phyloP scores from a whole-genome alignment of 2,329 filamentous ascomycete genomes.

The Clarireedia paspali region DNA sequence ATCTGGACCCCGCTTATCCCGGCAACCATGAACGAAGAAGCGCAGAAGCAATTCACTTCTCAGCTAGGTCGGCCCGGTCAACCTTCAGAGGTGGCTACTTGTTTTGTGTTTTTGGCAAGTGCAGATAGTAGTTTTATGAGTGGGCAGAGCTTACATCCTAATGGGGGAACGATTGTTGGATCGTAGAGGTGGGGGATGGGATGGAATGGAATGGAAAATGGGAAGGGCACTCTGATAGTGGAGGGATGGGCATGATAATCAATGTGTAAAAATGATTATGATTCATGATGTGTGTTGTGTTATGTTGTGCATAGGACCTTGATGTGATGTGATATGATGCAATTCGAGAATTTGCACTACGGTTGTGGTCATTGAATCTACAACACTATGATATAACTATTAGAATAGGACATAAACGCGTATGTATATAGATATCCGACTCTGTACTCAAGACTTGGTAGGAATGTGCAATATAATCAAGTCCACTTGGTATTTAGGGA shows the following conservation, averaged over 20 bases:
- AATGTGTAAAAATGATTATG: no score
- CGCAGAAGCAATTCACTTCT: conserved; percentile 63
- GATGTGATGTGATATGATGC: no score
- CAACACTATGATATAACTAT: no score
- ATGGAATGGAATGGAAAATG: neutral
- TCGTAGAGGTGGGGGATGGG: conserved; percentile 3
- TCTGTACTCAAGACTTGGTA: no score
- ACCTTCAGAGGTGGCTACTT: conserved; percentile 74
- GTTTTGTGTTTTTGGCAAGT: conserved; percentile 73
- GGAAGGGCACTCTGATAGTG: neutral
- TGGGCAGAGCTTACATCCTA: conserved; percentile 63
- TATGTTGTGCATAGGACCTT: no score
- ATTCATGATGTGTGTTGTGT: no score
- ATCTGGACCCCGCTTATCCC: conserved; percentile 74
- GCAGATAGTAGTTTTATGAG: conserved; percentile 66
- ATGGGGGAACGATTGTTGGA: conserved; percentile 50
- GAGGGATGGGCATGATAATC: neutral
- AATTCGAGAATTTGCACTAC: no score
- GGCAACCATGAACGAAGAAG: conserved; percentile 61
- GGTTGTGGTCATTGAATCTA: no score
- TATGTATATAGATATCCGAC: no score
- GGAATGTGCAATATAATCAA: no score
- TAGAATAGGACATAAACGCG: no score
- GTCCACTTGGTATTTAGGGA: no score
- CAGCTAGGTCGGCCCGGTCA: conserved; percentile 74